Evolutionary conservation across 805 yeast genomes (phyloP).

Genomic region (Saccharomyces mikatae): DNA sequence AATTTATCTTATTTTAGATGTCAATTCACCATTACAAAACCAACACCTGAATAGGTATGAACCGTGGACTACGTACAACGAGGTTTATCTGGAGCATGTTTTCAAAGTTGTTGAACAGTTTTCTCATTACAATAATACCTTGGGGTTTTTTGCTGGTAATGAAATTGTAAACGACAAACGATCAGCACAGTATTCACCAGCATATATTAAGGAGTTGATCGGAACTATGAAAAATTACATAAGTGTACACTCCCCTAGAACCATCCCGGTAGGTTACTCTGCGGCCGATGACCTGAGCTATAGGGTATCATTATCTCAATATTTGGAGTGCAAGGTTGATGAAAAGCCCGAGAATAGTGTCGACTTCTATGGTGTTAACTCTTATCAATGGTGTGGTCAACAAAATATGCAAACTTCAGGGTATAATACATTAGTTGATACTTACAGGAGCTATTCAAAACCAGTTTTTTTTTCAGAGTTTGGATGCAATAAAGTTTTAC

Average conservation of each 20-base stretch:
- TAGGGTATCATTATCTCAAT: conserved; percentile 68
- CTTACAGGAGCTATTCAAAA: conserved; percentile 56
- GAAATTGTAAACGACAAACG: conserved; percentile 76
- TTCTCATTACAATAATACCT: conserved; percentile 75
- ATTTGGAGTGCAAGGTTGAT: conserved; percentile 61
- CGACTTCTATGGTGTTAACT: conserved; percentile 90
- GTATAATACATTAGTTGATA: conserved; percentile 57
- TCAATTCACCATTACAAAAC: conserved; percentile 72
- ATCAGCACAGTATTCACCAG: conserved; percentile 63
- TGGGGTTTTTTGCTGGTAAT: conserved; percentile 88
- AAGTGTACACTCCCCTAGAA: conserved; percentile 46
- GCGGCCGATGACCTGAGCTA: conserved; percentile 88
- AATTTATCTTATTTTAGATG: conserved; percentile 84
- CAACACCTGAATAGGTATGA: conserved; percentile 85
- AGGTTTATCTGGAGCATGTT: conserved; percentile 62
- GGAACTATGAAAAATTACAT: conserved; percentile 77
- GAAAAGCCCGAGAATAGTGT: conserved; percentile 42
- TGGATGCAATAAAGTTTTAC: conserved; percentile 80
- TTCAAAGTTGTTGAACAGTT: conserved; percentile 76
- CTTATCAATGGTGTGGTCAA: conserved; percentile 94
- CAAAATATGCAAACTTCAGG: conserved; percentile 81
- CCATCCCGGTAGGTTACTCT: conserved; percentile 86
- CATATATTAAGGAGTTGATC: conserved; percentile 67
- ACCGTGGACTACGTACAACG: conserved; percentile 84
- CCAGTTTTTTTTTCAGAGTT: conserved; percentile 88